A percentile compares a stretch with the other conserved stretches of the same genome.
phyloP scores from a whole-genome alignment of 2,329 filamentous ascomycete species.

The Fonsecaea pedrosoi region DNA sequence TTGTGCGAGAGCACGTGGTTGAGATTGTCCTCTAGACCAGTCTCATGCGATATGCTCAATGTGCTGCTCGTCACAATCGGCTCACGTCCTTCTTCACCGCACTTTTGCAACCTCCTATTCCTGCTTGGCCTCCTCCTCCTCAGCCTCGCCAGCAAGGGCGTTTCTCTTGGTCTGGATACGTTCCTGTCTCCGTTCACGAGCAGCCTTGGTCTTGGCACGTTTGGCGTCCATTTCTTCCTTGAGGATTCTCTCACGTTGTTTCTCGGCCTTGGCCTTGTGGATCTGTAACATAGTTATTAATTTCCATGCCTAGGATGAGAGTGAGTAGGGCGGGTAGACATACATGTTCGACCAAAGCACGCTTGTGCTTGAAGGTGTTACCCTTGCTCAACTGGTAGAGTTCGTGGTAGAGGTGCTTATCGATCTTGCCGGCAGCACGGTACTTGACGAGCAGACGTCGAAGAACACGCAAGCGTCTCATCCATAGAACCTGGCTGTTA shows the following conservation, averaged over 20 bases:
- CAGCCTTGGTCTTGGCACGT: conserved; percentile 99
- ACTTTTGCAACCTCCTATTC: conserved; percentile 22
- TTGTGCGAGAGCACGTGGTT: not conserved
- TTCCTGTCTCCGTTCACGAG: conserved; percentile 97
- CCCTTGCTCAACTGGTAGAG: conserved; percentile 99
- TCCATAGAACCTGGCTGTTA: conserved; percentile 92
- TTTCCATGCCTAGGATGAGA: conserved; percentile 38
- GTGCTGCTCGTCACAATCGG: conserved; percentile 5
- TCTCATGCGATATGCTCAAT: not conserved
- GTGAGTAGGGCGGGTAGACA: conserved; percentile 54
- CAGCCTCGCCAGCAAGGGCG: conserved; percentile 76
- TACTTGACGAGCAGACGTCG: conserved; percentile 99
- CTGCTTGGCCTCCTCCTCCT: conserved; percentile 47
- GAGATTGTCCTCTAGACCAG: not conserved
- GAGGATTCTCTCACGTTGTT: conserved; percentile 90
- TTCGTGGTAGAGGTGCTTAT: conserved; percentile 99
- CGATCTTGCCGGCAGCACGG: conserved; percentile 99
- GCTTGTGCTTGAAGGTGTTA: conserved; percentile 99
- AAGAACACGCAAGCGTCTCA: conserved; percentile 99
- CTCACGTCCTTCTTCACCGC: conserved; percentile 1
- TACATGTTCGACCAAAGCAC: conserved; percentile 99
- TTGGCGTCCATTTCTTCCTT: conserved; percentile 99
- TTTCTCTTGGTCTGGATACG: conserved; percentile 89
- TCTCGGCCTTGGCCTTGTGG: conserved; percentile 99
- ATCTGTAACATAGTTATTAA: conserved; percentile 66